phyloP scores from a whole-genome alignment of 139 green algal genomes.

The Yamagishiella unicocca region DNA sequence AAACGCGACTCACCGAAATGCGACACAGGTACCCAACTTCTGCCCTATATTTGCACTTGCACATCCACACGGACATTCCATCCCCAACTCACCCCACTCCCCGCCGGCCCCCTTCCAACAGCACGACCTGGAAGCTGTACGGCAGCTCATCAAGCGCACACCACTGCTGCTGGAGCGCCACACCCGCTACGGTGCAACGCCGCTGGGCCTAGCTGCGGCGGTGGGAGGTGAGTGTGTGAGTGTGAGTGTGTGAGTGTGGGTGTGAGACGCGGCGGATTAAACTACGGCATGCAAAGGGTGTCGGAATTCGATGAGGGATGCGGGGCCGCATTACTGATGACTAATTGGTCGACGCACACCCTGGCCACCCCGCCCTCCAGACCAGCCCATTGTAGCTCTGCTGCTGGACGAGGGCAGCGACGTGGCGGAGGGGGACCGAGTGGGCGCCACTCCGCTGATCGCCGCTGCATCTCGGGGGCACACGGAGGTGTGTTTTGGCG shows the following conservation, averaged over 20 bases:
- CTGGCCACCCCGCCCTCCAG: background rate
- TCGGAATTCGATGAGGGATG: no score
- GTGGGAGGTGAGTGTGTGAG: slow-evolving; percentile 32
- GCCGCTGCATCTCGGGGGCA: slow-evolving; percentile 16
- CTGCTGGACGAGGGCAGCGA: slow-evolving; percentile 39
- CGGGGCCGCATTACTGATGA: no score
- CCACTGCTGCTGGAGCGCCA: slow-evolving; percentile 48
- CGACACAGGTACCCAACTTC: no score
- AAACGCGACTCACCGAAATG: background rate
- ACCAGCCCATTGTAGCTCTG: slow-evolving; percentile 23
- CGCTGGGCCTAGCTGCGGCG: slow-evolving; percentile 47
- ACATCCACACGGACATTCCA: no score
- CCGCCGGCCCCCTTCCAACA: background rate
- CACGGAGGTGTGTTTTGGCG: slow-evolving; percentile 26
- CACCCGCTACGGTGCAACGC: slow-evolving; percentile 10
- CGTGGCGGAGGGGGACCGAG: slow-evolving; percentile 16
- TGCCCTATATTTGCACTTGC: no score
- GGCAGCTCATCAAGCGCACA: background rate
- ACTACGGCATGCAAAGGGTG: no score
- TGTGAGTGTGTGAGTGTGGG: no score
- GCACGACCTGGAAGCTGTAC: background rate
- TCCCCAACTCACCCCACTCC: no score
- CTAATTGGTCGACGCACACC: no score
- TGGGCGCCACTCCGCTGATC: slow-evolving; percentile 52
- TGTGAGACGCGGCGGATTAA: no score